Evolutionary conservation across 1,139 yeast genomes (phyloP), one percentile per base, ranked within the genome.

Genomic region (Geotrichum macrosporum): DNA sequence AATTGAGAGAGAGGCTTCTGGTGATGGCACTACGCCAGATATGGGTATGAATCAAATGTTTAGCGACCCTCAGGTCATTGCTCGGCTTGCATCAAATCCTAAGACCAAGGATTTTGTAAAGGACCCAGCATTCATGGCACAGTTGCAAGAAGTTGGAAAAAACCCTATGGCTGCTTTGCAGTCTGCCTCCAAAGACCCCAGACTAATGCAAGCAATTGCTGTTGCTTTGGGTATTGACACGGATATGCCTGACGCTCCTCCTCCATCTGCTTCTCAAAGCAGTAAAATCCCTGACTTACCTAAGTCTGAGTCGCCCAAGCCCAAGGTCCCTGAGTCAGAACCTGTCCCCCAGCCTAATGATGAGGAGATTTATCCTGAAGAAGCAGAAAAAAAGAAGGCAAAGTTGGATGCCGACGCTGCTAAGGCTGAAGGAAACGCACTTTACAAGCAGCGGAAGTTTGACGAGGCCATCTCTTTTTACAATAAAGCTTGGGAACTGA

Each of bases 381-480:
- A 49, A 44, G 48, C 50, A 1, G 56, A 61, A 48, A 61, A 60
- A 54, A 77, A 77, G 59, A 71, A 63, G 15, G 96, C 97, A 20
- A 95, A 86, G 57, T 78, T 71, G 15, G 81, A 78, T 51, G 97
- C 98, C 22, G 95, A 86, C 55, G 78, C 71, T 15, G 81, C 78
- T 50, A 94, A 94, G 68, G 83, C 84, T 10, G 79, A 81, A 66
- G 99, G 97, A 57, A 94, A 94, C 70, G 71, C 76, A 40, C 73
- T 85, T 42, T 94, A 94, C 75, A 92, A 92, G 68, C 74, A 81
- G 58, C 85, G 84, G 64, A 75, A 89, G 62, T 94, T 94, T 57
- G 96, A 87, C 62, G 95, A 84, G 61, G 98, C 99, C 35, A 89
- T 94, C 63, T 84, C 73, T 49, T 74, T 79, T 54, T 94, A 94